Conservation (phyloP, 2,329 filamentous ascomycete species). For the Hypoxylon sp. region DNA sequence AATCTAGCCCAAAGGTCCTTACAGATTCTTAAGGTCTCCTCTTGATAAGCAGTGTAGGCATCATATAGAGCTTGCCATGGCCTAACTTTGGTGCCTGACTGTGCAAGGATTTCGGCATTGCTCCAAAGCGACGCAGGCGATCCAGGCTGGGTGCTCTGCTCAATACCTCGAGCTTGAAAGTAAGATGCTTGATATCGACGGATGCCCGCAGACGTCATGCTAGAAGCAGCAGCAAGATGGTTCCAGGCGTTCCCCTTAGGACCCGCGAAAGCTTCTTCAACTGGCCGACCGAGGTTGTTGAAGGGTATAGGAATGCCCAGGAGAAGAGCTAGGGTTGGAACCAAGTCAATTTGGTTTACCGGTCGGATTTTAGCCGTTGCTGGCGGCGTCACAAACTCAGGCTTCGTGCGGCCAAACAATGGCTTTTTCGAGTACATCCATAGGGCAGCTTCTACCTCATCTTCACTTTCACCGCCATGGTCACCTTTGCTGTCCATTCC, state of each 20-base stretch:
- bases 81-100: conserved; percentile 55
- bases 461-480: conserved; percentile 97
- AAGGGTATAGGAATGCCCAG: conserved; percentile 94
- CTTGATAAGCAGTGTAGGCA: conserved; percentile 80
- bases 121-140: conserved; percentile 70
- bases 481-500: conserved; percentile 98
- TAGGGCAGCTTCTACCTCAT: conserved; percentile 92
- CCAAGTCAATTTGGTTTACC: conserved; percentile 90
- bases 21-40: conserved; percentile 81
- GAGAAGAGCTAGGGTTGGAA: conserved; percentile 89
- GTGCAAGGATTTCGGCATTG: conserved; percentile 57
- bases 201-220: conserved; percentile 85
- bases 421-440: conserved; percentile 98
- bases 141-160: conserved; percentile 68
- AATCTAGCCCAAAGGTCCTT: conserved; percentile 92
- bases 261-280: conserved; percentile 91
- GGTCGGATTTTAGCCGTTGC: conserved; percentile 82
- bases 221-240: conserved; percentile 81
- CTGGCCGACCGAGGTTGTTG: conserved; percentile 93
- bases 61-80: conserved; percentile 61
- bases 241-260: conserved; percentile 76
- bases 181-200: conserved; percentile 91
- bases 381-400: conserved; percentile 69
- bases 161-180: conserved; percentile 76
- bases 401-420: conserved; percentile 81